phyloP scores from a whole-genome alignment of 1,284 basidiomycete genomes.

The Ganoderma leucocontextum region DNA sequence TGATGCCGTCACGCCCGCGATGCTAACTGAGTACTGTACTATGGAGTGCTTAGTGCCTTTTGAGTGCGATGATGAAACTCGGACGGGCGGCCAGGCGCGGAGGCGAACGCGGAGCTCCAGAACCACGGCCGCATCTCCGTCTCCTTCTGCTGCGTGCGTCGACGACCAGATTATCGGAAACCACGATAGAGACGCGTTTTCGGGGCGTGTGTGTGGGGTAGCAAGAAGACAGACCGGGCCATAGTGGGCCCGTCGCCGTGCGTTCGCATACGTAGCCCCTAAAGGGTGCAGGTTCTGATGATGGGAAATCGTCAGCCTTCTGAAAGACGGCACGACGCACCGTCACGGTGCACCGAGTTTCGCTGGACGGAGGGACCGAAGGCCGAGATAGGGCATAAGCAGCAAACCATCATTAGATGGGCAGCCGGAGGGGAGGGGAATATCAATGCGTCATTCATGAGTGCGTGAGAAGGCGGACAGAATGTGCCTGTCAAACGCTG shows the following conservation, averaged over 20 bases:
- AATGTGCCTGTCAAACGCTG: not conserved
- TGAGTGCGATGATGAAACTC: slow-evolving; percentile 1
- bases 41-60: not conserved
- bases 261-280: not conserved
- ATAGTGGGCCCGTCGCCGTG: not conserved
- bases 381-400: slow-evolving; percentile 14
- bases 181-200: not conserved
- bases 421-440: slow-evolving; percentile 7
- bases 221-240: not conserved
- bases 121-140: not conserved
- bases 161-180: slow-evolving; percentile 1
- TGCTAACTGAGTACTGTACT: too few species aligned
- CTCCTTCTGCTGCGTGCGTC: not conserved
- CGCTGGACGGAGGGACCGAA: slow-evolving; percentile 1
- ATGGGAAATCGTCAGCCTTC: not conserved
- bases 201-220: not conserved
- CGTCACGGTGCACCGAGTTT: not conserved
- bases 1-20: slow-evolving; percentile 7
- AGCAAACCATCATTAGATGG: slow-evolving; percentile 10
- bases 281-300: not conserved
- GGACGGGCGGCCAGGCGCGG: not conserved
- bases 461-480: slow-evolving; percentile 7
- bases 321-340: not conserved
- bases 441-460: not conserved
- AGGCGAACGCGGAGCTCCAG: slow-evolving; percentile 3